Evolutionary conservation across 1,284 basidiomycete genomes (phyloP), one percentile per base, ranked within the genome.

Genomic region (Cystobasidium sp.): DNA sequence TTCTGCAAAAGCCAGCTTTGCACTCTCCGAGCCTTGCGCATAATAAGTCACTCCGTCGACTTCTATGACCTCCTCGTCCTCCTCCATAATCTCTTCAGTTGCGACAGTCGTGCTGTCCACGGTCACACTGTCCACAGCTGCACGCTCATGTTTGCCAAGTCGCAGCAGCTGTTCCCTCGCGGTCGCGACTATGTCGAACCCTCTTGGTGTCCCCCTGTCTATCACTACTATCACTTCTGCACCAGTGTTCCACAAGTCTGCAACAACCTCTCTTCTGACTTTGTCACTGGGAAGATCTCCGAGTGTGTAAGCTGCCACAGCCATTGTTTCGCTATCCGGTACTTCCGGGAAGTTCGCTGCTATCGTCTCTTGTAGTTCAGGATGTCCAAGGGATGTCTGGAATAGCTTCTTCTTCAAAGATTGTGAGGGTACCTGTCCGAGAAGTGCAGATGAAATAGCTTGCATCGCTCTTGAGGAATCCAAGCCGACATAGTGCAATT

Each of bases 231-330:
- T 88, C 16, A 88, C 87, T 78, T 90, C 87, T 44, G 93, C 93
- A 43, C 91, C 92, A 77, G 91, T 93, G 63, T 91, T 86, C 94
- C 94, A 97, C 86, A 96, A 91, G 78, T 92, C 88, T 78, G 89
- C 88, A 7, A 95, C 86, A 55, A 93, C 82, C 4, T 86, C 84
- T 82, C 89, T 90, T 62, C 91, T 87, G 6, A 88, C 86, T 8
- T 87, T 78, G 53, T 88, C 82, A 10, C 86, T 89, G 1, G 88
- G 84, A 16, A 94, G 84, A 7, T 90, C 87, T 16, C 91, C 89
- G 0, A 99, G 85, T 79, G 89, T 86, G 83, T 96, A 98, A 0
- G 95, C 91, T 22, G 92, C 93, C 44, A 99, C 81, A 0, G 91
- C 92, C 47, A 97, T 81, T 6, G 89, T 87, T 51, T 79, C 51